Evolutionary conservation across 176 grass and related monocot species (phyloP), one percentile per base, ranked within the genome.

Genomic region (Saccharum officinarum): DNA sequence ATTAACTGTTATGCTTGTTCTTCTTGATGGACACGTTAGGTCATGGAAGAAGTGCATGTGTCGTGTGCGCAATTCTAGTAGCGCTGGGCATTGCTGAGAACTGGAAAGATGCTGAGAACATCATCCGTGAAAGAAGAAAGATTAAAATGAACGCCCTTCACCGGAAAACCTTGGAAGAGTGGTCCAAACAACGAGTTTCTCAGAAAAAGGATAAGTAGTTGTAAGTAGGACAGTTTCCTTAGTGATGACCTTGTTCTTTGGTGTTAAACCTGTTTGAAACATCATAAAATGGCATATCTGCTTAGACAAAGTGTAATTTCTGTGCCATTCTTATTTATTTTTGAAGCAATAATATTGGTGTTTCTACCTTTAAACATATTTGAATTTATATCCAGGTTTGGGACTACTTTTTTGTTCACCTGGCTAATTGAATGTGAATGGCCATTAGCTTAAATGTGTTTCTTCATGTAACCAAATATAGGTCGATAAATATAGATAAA

Each of bases 61-160:
- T 94, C 45, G 88, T 94, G 90, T 96, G 89, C n/a, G 93, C 92
- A 28, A 65, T 96, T 80, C 84, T 96, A 46, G 97, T 99, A 42
- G 88, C 70, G 0, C 39, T 89, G 49, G 97, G 81, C 62, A 18
- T 94, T 52, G 86, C 97, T 17, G 86, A 96, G 52, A 84, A 74
- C 82, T 99, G 97, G 86, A 96, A 91, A 89, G 82, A 85, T 37
- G 90, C 86, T 42, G 93, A 99, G 82, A 96, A 92, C 46, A 80
- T 96, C 79, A 94, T 95, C 83, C 86, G 84, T 46, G 84, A 88
- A 84, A 89, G 37, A 64, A 88, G 94, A 39, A 92, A 67, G 81
- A 99, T 96, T 72, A 92, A 87, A 84, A 94, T 96, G 92, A 99
- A 94, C 50, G 85, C 34, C 67, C 88, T 92, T 90, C 97, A 99